phyloP scores from a whole-genome alignment of 2,329 filamentous ascomycete species.

The Aurifilum marmelostoma region DNA sequence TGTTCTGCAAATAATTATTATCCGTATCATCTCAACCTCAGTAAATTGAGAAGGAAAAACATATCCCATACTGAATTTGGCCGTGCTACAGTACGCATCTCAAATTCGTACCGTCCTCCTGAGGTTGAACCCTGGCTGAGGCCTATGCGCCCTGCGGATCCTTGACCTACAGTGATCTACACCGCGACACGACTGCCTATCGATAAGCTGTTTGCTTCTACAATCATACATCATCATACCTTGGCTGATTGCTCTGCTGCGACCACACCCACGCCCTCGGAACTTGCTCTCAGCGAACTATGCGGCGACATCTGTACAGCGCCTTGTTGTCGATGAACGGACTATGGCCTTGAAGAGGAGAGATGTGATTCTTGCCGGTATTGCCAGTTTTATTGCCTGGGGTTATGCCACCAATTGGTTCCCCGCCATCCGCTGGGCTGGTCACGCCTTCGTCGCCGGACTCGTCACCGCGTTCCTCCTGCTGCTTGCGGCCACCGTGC shows the following conservation, averaged over 20 bases:
- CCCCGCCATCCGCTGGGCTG: constrained; percentile 80
- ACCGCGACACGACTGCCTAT: constrained; percentile 16
- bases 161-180: neutral
- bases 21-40: neutral
- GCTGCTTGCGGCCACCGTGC: constrained; percentile 61
- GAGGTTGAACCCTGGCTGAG: neutral
- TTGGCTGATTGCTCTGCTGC: neutral
- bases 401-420: constrained; percentile 82
- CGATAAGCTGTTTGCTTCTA: constrained; percentile 21
- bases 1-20: neutral
- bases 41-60: neutral
- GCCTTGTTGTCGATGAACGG: constrained; percentile 29
- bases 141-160: neutral
- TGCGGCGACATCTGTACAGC: constrained; percentile 23
- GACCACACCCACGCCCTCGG: neutral
- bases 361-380: constrained; percentile 69
- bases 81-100: neutral
- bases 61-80: neutral
- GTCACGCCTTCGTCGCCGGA: constrained; percentile 80
- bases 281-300: constrained; percentile 20
- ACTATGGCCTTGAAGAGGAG: constrained; percentile 73
- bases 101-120: neutral
- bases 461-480: constrained; percentile 58
- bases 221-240: constrained; percentile 28
- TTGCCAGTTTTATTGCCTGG: constrained; percentile 83